phyloP scores from a whole-genome alignment of 2,329 filamentous ascomycete species.

The Xylaria arbuscula region DNA sequence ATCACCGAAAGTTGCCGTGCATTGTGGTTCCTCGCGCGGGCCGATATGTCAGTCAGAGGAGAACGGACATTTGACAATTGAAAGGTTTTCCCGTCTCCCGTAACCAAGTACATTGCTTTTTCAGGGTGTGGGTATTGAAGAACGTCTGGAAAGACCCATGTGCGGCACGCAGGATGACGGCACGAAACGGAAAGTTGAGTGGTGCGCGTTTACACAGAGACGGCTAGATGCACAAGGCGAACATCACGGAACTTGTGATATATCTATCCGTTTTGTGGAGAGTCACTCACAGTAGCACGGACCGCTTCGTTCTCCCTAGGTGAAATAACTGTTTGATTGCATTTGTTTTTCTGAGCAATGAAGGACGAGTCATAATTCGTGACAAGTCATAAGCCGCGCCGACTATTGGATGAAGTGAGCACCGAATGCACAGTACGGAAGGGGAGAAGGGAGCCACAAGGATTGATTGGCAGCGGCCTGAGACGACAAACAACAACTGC shows the following conservation, averaged over 20 bases:
- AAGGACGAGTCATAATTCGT: slow-evolving; percentile 40
- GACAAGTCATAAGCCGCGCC: slow-evolving; percentile 34
- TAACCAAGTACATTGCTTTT: slow-evolving; percentile 18
- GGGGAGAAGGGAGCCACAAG: slow-evolving; percentile 37
- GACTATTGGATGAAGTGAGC: slow-evolving; percentile 36
- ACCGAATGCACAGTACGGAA: slow-evolving; percentile 32
- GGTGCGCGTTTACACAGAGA: slow-evolving; percentile 25
- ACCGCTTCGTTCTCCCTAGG: slow-evolving; percentile 40
- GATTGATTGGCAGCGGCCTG: slow-evolving; percentile 37
- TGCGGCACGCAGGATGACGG: slow-evolving; percentile 30
- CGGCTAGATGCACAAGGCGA: slow-evolving; percentile 42
- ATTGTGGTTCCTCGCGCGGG: slow-evolving; percentile 30
- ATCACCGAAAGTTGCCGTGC: slow-evolving; percentile 31
- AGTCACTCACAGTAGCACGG: slow-evolving; percentile 37
- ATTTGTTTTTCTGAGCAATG: slow-evolving; percentile 13
- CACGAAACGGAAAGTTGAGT: slow-evolving; percentile 33
- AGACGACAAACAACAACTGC: slow-evolving; percentile 40
- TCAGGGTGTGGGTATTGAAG: slow-evolving; percentile 6
- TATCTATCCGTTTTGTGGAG: background rate
- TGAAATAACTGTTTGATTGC: slow-evolving; percentile 22
- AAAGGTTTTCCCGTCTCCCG: slow-evolving; percentile 10
- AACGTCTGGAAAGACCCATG: slow-evolving; percentile 15
- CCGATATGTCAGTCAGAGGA: slow-evolving; percentile 28
- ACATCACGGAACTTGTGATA: slow-evolving; percentile 8
- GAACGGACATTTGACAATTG: slow-evolving; percentile 4